Base-by-base conservation (phyloP, 768 basidiomycete species). In the Sarcomyxa edulis region DNA sequence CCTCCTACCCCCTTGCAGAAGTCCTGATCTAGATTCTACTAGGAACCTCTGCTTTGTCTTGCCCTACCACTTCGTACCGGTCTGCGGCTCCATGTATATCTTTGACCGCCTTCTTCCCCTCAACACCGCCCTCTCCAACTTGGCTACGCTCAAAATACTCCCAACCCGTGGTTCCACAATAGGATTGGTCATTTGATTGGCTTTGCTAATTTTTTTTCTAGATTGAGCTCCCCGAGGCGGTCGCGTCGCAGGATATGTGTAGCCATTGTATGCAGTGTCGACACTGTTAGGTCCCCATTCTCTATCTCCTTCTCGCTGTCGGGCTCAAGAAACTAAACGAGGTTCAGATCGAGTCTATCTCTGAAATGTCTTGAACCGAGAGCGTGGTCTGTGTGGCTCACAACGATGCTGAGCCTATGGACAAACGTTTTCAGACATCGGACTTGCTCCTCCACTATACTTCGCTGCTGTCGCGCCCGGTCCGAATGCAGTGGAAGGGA, bases 131-230 rank as follows among this genome's bases (percentile, higher is more conserved):
- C 86, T 71, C 48, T 86, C 79, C 39, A 88, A 60, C 40, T 58
- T 67, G 14, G 79, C 72, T 12, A 76, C 61, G 35, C 76, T 78
- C 22, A 88, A 56, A 24, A 85, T 64, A 19, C 52, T 61, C 2
- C 61, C 65, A 22, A 64, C 59, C 28, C 55, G 55, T 7, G 81
- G 76, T 3, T 71, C 53, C 15, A 84, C 55, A 32, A 80, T 70
- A 0, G 84, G 83, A 55, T 88, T 88, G 7, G 84, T 89, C 8
- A 82, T 86, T 57, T 88, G 87, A 40, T 73, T 78, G 8, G 85
- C 37, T 11, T 22, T 10, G 5, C 60, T 6, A 57, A n/a, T n/a
- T n/a, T n/a, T n/a, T n/a, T n/a, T n/a, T n/a, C n/a, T n/a, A n/a
- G n/a, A n/a, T n/a, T n/a, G n/a, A n/a, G n/a, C n/a, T n/a, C n/a